Evolutionary conservation across 228 moss, liverwort and hornwort species (phyloP).

Genomic region (Sphagnum fallax): DNA sequence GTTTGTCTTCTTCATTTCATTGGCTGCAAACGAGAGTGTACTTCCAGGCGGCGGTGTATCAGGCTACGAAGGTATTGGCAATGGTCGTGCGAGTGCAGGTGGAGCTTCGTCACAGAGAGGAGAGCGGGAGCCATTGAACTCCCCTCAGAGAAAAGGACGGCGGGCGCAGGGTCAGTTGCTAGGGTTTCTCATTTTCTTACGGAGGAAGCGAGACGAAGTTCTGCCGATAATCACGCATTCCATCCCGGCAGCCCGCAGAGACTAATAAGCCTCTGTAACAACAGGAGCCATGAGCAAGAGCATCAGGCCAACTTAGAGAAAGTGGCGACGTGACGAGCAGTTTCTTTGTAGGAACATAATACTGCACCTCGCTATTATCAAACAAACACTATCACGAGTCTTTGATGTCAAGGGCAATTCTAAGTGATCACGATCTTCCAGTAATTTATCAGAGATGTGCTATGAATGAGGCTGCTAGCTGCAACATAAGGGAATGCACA

Average conservation of each 20-base stretch:
- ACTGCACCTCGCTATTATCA: too few species aligned
- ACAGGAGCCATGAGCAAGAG: too few species aligned
- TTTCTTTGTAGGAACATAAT: too few species aligned
- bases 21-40: constrained; percentile 95
- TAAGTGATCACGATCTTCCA: too few species aligned
- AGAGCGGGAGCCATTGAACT: too few species aligned
- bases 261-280: neutral
- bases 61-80: constrained; percentile 36
- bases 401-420: too few species aligned
- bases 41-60: constrained; percentile 36
- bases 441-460: too few species aligned
- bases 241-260: constrained; percentile 34
- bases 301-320: too few species aligned
- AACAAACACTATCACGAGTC: too few species aligned
- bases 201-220: constrained; percentile 76
- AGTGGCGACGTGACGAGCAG: too few species aligned
- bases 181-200: constrained; percentile 62
- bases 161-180: constrained; percentile 62
- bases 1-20: constrained; percentile 81
- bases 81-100: constrained; percentile 30
- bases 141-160: constrained; percentile 10
- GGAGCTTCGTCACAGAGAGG: constrained; percentile 29
- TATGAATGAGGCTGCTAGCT: too few species aligned
- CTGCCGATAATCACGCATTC: constrained; percentile 63
- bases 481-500: too few species aligned